phyloP scores from a whole-genome alignment of 495 filamentous ascomycete genomes.

The Talaromyces thailandensis region DNA sequence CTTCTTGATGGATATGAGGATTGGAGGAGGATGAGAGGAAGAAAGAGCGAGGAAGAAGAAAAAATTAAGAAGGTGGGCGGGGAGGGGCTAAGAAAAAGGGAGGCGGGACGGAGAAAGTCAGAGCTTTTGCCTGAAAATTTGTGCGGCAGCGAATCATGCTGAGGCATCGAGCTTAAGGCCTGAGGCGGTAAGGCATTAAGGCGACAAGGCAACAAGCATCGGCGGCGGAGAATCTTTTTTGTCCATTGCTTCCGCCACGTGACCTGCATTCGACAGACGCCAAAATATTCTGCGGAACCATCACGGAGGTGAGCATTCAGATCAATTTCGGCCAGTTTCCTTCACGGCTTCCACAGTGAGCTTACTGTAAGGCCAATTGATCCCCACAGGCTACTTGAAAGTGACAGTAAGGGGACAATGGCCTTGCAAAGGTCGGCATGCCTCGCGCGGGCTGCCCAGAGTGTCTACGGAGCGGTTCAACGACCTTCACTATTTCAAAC shows the following conservation, averaged over 20 bases:
- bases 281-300: slow-evolving; percentile 4
- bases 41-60: slow-evolving; percentile 23
- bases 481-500: slow-evolving; percentile 11
- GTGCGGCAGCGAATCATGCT: slow-evolving; percentile 26
- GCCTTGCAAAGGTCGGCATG: slow-evolving; percentile 28
- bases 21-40: slow-evolving; percentile 16
- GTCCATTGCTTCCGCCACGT: neutral
- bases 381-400: neutral
- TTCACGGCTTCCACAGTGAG: neutral
- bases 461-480: slow-evolving; percentile 18
- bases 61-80: slow-evolving; percentile 16
- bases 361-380: neutral
- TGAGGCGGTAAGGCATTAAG: neutral
- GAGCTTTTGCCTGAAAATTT: slow-evolving; percentile 19
- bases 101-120: slow-evolving; percentile 10
- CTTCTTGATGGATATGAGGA: neutral
- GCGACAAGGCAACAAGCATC: slow-evolving; percentile 6
- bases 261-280: slow-evolving; percentile 7
- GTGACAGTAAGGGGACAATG: slow-evolving; percentile 16
- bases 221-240: slow-evolving; percentile 22
- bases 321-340: neutral
- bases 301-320: neutral
- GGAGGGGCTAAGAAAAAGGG: slow-evolving; percentile 6
- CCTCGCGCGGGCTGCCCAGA: slow-evolving; percentile 31
- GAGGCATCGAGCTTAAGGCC: neutral